These are phyloP conservation scores for Astrothelium subdiscretum DNA, from an alignment of 495 filamentous ascomycete genomes.

Conservation along the genomic window DNA sequence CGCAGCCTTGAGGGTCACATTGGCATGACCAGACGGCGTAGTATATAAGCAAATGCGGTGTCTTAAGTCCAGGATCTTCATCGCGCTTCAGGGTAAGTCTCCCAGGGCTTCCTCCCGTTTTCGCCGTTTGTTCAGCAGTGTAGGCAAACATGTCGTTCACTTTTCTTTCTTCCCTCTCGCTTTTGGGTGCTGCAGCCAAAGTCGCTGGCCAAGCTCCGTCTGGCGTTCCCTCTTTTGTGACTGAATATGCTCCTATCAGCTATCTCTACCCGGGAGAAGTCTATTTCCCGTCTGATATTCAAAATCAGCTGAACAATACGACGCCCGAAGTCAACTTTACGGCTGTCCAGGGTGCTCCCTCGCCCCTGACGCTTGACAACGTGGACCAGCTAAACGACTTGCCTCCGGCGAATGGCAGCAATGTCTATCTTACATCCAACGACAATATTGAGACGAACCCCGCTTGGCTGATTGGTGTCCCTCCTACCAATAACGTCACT, in stretches of 20 bases:
- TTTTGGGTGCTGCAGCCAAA: background rate
- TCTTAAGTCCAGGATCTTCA: background rate
- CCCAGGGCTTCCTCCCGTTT: background rate
- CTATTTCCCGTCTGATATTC: conserved; percentile 50
- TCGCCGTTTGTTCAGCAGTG: background rate
- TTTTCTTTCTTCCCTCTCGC: background rate
- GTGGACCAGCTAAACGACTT: conserved; percentile 22
- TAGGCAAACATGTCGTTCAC: background rate
- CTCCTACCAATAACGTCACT: conserved; percentile 36
- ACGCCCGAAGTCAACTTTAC: conserved; percentile 43
- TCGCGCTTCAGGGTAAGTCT: background rate
- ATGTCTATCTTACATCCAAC: conserved; percentile 47
- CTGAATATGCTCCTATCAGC: conserved; percentile 4
- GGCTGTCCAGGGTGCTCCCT: conserved; percentile 28
- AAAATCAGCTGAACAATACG: conserved; percentile 42
- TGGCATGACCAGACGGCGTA: background rate
- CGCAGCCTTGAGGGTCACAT: background rate
- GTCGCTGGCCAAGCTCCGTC: conserved; percentile 3
- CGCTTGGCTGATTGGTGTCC: conserved; percentile 37
- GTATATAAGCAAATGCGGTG: background rate
- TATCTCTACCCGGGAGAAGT: conserved; percentile 43
- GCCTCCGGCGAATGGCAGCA: conserved; percentile 31
- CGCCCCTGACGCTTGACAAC: conserved; percentile 43
- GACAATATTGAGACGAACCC: conserved; percentile 43
- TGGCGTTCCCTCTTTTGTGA: conserved; percentile 4